Evolutionary conservation across 345 rosid genomes (phyloP), one percentile per base, ranked within the genome.

Genomic region (Moringa oleifera): DNA sequence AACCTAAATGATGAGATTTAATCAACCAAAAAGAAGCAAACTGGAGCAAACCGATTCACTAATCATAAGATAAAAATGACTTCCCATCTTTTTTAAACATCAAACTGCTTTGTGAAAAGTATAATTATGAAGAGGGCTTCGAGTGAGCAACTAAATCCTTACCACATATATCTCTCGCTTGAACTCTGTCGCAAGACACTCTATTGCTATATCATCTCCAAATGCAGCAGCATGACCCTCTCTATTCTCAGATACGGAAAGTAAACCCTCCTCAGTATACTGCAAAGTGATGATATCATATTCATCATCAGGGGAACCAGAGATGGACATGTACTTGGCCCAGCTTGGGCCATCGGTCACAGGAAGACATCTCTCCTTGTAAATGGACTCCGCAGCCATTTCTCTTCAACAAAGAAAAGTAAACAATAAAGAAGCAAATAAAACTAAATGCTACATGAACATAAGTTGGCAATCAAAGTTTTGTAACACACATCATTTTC

Each of bases 141-240:
- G 12, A 4, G 17, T 15, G 12, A 41, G 17, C 47, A 37, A 54
- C 22, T 21, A 41, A 31, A 0, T 25, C 53, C 87, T 74, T 67
- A 94, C 99, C 74, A 90, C 97, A 70, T 77, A 94, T 53, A 94
- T 82, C 77, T 94, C 97, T 25, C 96, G 83, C 71, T 87, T 83
- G 76, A 94, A 91, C 82, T 94, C 96, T 17, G 97, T 94, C 13
- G 97, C 99, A 33, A 94, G 90, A 71, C 95, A 91, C 65, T 94
- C 95, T 0, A 94, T 91, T 1, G 99, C 99, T 20, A 94, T 87
- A 61, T 94, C 97, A 77, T 94, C 99, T n/a, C 99, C 99, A 54
- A 94, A 94, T 0, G 97, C 96, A 0, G 97, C 99, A 7, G 96
- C 89, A 63, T 75, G 93, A 5, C 99, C 99, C 47, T 66, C 72